Percentiles rank a stretch among this genome's conserved stretches.
phyloP scores from a whole-genome alignment of 2,329 filamentous ascomycete genomes.

The Fusarium tjaetaba region DNA sequence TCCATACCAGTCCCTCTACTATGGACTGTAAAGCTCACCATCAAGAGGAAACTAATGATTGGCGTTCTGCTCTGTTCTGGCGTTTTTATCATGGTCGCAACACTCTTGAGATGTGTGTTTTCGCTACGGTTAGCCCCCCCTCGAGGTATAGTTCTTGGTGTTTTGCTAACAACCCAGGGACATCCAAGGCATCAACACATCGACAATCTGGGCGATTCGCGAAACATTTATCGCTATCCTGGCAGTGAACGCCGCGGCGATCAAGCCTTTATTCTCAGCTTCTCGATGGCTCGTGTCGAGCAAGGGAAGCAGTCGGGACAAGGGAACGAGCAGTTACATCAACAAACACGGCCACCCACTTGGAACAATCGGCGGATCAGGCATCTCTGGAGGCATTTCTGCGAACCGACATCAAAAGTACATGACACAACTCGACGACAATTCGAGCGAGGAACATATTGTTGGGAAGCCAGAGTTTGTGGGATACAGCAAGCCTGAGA shows the following conservation, averaged over 20 bases:
- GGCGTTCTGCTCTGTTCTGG: slow-evolving; percentile 54
- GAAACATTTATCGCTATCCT: slow-evolving; percentile 58
- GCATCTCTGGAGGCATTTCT: slow-evolving; percentile 9
- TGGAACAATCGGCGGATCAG: slow-evolving; percentile 41
- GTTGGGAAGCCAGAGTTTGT: slow-evolving; percentile 37
- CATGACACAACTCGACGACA: slow-evolving; percentile 43
- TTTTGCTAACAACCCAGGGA: slow-evolving; percentile 29
- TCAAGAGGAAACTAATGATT: slow-evolving; percentile 52
- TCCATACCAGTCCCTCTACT: slow-evolving; percentile 54
- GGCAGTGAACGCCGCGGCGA: slow-evolving; percentile 53
- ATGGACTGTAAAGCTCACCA: slow-evolving; percentile 51
- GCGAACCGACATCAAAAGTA: slow-evolving; percentile 29
- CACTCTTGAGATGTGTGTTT: slow-evolving; percentile 53
- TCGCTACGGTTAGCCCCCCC: slow-evolving; percentile 41
- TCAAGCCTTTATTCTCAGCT: slow-evolving; percentile 52
- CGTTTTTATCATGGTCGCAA: slow-evolving; percentile 55
- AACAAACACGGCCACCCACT: slow-evolving; percentile 42
- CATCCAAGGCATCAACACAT: slow-evolving; percentile 50
- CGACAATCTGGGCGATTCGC: slow-evolving; percentile 55
- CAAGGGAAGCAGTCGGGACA: slow-evolving; percentile 44
- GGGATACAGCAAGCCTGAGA: slow-evolving; percentile 31
- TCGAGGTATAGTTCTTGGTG: fast-evolving
- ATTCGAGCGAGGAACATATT: slow-evolving; percentile 48
- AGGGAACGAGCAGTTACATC: slow-evolving; percentile 38
- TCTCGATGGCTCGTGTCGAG: slow-evolving; percentile 48